Evolutionary conservation across 1,139 yeast genomes (phyloP).

Genomic region (Debaryomyces udenii): DNA sequence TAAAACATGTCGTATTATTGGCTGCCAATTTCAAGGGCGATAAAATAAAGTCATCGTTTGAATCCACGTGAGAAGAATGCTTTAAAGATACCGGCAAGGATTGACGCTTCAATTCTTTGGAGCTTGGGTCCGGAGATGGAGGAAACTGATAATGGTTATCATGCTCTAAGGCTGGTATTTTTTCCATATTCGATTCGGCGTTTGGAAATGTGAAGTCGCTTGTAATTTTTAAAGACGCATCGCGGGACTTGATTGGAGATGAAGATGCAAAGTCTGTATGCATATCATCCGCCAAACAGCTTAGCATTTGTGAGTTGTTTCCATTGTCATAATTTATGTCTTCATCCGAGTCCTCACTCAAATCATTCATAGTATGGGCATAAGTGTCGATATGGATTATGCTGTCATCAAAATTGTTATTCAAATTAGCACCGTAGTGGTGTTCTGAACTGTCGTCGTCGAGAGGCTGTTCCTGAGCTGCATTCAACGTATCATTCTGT

Average conservation of each 20-base stretch:
- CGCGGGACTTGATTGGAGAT: slow-evolving; percentile 29
- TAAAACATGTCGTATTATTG: slow-evolving; percentile 23
- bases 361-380: slow-evolving; percentile 28
- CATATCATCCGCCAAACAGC: slow-evolving; percentile 26
- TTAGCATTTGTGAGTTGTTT: slow-evolving; percentile 23
- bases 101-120: slow-evolving; percentile 31
- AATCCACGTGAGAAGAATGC: slow-evolving; percentile 23
- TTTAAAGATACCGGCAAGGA: slow-evolving; percentile 40
- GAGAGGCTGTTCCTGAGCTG: slow-evolving; percentile 6
- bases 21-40: slow-evolving; percentile 46
- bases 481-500: slow-evolving; percentile 34
- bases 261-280: slow-evolving; percentile 21
- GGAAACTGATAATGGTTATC: slow-evolving; percentile 25
- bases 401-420: slow-evolving; percentile 14
- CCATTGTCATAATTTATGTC: slow-evolving; percentile 21
- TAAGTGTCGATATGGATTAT: slow-evolving; percentile 21
- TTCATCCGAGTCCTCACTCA: slow-evolving; percentile 25
- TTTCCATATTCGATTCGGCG: slow-evolving; percentile 2
- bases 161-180: slow-evolving; percentile 1
- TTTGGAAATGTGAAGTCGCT: slow-evolving; percentile 32
- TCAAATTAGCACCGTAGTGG: slow-evolving; percentile 2
- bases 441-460: slow-evolving; percentile 5
- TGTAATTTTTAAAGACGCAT: slow-evolving; percentile 27
- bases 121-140: slow-evolving; percentile 39
- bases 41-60: slow-evolving; percentile 39